Base-by-base conservation (phyloP, 257 asterid genomes). In the Solanum appendiculatum region DNA sequence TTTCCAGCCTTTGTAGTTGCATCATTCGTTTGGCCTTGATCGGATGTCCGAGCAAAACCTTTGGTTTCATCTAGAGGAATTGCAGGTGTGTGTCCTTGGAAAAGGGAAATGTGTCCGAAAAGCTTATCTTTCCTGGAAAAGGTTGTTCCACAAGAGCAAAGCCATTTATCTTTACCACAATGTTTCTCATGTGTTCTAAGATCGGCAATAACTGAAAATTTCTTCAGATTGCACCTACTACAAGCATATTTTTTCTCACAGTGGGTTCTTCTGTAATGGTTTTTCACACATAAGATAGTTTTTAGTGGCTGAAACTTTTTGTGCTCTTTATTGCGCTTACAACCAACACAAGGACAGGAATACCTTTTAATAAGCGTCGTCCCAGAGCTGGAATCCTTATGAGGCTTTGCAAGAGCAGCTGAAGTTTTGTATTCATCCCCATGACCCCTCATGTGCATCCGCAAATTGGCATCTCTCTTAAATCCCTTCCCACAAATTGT, bases 371-470 rank as follows among this genome's bases (percentile, higher is more conserved):
- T 88, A 68, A 94, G 92, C 37, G 92, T 77, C 0, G 95, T 94
- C 87, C 91, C 94, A 1, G 93, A 91, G 92, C 83, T 90, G 13
- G 91, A 86, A 89, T 97, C 98, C 88, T 94, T 94, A 33, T 87
- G 89, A 73, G 99, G 99, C 91, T 94, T 95, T 37, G 98, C 98
- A 3, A 97, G 94, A 85, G 99, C 99, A 64, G 98, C 98, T 7
- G 98, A 93, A 37, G 99, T 97, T 89, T 95, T 97, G 93, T 97
- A 97, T 93, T 94, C 97, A 37, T 95, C 98, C 1, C 99, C 99
- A 68, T 97, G 99, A 44, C 99, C 99, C 88, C 99, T 92, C 99
- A 97, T 95, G 89, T 97, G 99, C 99, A 97, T 97, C 85, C 99
- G 89, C 74, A 97, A 87, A 87, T 97, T 97, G 39, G 99, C 99